Evolutionary conservation across 2,329 filamentous ascomycete genomes (phyloP).

Genomic region (Aspergillus fischeri): DNA sequence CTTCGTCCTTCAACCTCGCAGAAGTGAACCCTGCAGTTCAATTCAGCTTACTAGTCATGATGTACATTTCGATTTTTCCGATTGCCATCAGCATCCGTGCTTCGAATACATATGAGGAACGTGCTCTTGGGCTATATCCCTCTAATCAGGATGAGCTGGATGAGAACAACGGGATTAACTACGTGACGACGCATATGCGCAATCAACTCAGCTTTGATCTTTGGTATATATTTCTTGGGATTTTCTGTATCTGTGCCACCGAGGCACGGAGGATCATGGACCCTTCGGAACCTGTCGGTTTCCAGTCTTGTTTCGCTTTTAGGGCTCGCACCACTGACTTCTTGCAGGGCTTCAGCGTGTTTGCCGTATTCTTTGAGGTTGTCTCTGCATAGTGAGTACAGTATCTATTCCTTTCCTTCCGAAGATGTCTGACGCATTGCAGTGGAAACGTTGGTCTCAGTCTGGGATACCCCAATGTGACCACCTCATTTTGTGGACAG

Average conservation of each 20-base stretch:
- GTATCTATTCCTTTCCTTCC: neutral
- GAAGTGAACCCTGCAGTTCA: conserved; percentile 53
- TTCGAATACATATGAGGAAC: conserved; percentile 67
- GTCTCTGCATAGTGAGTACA: conserved; percentile 37
- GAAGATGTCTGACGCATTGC: conserved; percentile 4
- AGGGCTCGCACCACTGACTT: neutral
- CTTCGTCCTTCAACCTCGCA: conserved; percentile 49
- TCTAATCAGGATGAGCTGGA: conserved; percentile 23
- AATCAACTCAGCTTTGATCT: conserved; percentile 64
- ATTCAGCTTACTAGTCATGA: conserved; percentile 72
- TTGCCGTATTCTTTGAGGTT: conserved; percentile 49
- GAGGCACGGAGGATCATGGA: conserved; percentile 40
- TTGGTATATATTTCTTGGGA: conserved; percentile 59
- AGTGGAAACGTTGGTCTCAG: conserved; percentile 34
- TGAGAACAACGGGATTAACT: conserved; percentile 30
- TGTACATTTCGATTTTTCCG: conserved; percentile 96
- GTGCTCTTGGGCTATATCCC: conserved; percentile 55
- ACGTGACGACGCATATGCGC: conserved; percentile 54
- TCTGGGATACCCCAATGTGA: conserved; percentile 27
- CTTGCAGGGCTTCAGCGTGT: conserved; percentile 45
- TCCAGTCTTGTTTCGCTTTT: neutral
- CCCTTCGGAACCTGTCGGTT: conserved; percentile 21
- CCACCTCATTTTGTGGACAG: conserved; percentile 36
- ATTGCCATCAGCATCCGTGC: conserved; percentile 85
- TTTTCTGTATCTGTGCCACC: conserved; percentile 56